These are phyloP conservation scores for Mycena vitilis DNA, from an alignment of 768 basidiomycete species.

Conservation along the genomic window DNA sequence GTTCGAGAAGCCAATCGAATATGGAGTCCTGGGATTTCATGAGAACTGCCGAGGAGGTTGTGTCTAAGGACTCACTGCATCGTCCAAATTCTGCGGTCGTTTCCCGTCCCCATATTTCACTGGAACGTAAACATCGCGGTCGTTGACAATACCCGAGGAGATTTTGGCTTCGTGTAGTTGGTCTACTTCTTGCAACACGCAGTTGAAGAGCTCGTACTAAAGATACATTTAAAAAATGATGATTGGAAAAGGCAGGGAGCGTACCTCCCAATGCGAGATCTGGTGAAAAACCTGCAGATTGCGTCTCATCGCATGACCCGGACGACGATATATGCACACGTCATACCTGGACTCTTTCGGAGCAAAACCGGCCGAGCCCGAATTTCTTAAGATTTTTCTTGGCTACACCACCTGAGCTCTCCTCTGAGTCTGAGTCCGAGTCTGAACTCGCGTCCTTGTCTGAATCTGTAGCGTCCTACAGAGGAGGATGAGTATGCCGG, in stretches of 20 bases:
- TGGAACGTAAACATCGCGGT: constrained; percentile 58
- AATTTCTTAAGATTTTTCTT: constrained; percentile 44
- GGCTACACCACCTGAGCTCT: constrained; percentile 31
- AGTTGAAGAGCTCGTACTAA: constrained; percentile 74
- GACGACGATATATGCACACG: no score
- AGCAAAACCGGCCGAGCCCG: constrained; percentile 85
- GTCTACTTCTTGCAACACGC: constrained; percentile 68
- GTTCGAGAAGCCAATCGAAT: constrained; percentile 83
- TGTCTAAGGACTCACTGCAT: constrained; percentile 53
- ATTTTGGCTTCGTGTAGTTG: constrained; percentile 54
- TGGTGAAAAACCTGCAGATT: constrained; percentile 59
- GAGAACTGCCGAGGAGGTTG: not conserved
- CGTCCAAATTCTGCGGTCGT: constrained; percentile 68
- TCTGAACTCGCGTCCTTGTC: not conserved
- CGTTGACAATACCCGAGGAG: constrained; percentile 45
- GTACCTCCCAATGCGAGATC: constrained; percentile 88
- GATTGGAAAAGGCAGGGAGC: constrained; percentile 12
- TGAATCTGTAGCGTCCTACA: constrained; percentile 21
- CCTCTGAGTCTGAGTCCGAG: constrained; percentile 36
- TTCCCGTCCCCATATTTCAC: constrained; percentile 66
- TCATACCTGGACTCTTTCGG: constrained; percentile 64
- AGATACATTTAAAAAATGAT: constrained; percentile 25
- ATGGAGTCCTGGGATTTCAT: constrained; percentile 61
- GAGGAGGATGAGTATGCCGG: constrained; percentile 14
- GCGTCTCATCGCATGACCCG: no score